Conservation (phyloP, 305 asterid genomes). For the Rubia occidens region DNA sequence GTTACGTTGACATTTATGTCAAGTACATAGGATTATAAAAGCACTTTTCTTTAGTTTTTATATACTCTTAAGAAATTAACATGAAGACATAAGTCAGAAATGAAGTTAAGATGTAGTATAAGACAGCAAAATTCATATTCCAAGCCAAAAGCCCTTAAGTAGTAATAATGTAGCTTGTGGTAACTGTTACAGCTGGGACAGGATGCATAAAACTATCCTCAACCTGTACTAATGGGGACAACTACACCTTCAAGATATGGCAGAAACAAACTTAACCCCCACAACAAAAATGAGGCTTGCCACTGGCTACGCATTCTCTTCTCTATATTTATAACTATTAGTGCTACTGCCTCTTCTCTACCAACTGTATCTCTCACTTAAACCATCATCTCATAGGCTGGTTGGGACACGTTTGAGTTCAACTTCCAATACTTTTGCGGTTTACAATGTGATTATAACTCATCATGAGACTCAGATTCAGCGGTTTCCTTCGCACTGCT, state of each 20-base stretch:
- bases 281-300: constrained; percentile 32
- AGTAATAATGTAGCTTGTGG: neutral
- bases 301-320: constrained; percentile 15
- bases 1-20: too few species aligned
- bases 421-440: constrained; percentile 10
- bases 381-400: constrained; percentile 17
- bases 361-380: neutral
- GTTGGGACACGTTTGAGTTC: neutral
- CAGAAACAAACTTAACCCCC: constrained; percentile 23
- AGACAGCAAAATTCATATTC: constrained; percentile 5
- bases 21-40: too few species aligned
- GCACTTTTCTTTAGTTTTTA: too few species aligned
- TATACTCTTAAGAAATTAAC: too few species aligned
- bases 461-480: constrained; percentile 40
- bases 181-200: neutral
- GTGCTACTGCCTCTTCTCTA: constrained; percentile 19
- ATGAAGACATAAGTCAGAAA: too few species aligned
- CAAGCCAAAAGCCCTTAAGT: constrained; percentile 1
- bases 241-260: constrained; percentile 18
- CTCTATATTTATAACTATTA: constrained; percentile 12
- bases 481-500: constrained; percentile 3
- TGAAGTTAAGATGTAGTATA: neutral
- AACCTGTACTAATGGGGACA: constrained; percentile 14
- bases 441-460: constrained; percentile 42
- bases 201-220: constrained; percentile 1